These are phyloP conservation scores for Vanrija sp. DNA, from an alignment of 1,284 basidiomycete species.

Conservation along the genomic window DNA sequence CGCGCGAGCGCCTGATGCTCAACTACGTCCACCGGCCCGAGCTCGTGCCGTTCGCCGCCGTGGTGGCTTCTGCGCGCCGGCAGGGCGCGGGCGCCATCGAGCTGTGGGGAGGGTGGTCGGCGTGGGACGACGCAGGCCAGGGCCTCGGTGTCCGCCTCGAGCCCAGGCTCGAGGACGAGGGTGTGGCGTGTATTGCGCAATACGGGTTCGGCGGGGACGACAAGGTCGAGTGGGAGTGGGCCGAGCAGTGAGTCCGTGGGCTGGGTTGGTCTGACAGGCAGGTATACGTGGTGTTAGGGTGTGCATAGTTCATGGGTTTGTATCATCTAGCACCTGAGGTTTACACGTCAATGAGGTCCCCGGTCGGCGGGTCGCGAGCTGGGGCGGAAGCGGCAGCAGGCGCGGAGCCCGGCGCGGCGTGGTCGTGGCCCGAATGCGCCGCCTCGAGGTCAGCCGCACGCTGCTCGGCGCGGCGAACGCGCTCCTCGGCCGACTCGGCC, in stretches of 20 bases:
- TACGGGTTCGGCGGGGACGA: conserved; percentile 2
- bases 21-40: not conserved
- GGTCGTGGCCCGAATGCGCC: too few species aligned
- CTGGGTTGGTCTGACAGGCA: not conserved
- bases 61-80: not conserved
- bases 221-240: conserved; percentile 10
- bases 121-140: not conserved
- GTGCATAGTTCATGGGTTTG: not conserved
- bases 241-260: conserved; percentile 7
- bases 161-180: not conserved
- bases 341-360: too few species aligned
- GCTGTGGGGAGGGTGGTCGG: conserved; percentile 5
- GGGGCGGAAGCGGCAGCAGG: too few species aligned
- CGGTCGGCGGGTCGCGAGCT: too few species aligned
- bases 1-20: not conserved
- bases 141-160: not conserved
- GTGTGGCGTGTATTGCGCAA: conserved; percentile 3
- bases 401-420: too few species aligned
- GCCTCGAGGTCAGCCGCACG: too few species aligned
- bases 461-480: too few species aligned
- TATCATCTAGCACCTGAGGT: too few species aligned
- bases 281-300: conserved; percentile 4
- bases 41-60: conserved; percentile 2
- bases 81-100: conserved; percentile 8
- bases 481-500: conserved; percentile 22